These are phyloP conservation scores for Boletellus ananiceps DNA, from an alignment of 768 basidiomycete species.

Conservation along the genomic window DNA sequence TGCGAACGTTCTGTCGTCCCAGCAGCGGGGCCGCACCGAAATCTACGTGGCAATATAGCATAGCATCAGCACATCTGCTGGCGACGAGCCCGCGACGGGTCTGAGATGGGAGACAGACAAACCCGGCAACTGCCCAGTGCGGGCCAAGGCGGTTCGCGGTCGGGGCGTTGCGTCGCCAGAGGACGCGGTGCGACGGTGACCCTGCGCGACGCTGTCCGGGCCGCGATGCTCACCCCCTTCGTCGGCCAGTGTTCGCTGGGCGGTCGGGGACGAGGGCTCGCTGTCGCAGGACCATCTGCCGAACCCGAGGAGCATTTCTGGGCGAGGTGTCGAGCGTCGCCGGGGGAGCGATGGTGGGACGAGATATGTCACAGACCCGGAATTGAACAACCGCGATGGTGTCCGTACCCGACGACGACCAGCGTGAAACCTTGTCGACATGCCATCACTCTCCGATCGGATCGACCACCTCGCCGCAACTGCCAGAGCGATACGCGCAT, in stretches of 20 bases:
- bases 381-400: slow-evolving; percentile 11
- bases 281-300: slow-evolving; percentile 19
- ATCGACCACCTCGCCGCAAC: slow-evolving; percentile 59
- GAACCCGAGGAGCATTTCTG: slow-evolving; percentile 23
- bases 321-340: not conserved
- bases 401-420: not conserved
- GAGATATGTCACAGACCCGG: slow-evolving; percentile 20
- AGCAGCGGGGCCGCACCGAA: slow-evolving; percentile 3
- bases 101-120: slow-evolving; percentile 11
- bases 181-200: slow-evolving; percentile 32
- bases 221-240: not conserved
- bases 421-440: slow-evolving; percentile 12
- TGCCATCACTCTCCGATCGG: slow-evolving; percentile 60
- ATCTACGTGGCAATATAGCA: slow-evolving; percentile 4
- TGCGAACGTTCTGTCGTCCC: slow-evolving; percentile 10
- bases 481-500: slow-evolving; percentile 47
- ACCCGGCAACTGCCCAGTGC: slow-evolving; percentile 15
- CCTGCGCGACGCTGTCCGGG: slow-evolving; percentile 5
- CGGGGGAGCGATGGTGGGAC: not conserved
- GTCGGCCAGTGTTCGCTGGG: slow-evolving; percentile 2
- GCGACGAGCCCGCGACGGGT: not conserved
- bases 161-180: slow-evolving; percentile 50
- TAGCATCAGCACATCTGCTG: too few species aligned
- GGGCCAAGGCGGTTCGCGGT: slow-evolving; percentile 33
- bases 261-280: slow-evolving; percentile 16